A percentile compares a stretch with the other conserved stretches of the same genome.
Conservation (phyloP, 2,329 filamentous ascomycete genomes). For the Fusarium protoensiforme region DNA sequence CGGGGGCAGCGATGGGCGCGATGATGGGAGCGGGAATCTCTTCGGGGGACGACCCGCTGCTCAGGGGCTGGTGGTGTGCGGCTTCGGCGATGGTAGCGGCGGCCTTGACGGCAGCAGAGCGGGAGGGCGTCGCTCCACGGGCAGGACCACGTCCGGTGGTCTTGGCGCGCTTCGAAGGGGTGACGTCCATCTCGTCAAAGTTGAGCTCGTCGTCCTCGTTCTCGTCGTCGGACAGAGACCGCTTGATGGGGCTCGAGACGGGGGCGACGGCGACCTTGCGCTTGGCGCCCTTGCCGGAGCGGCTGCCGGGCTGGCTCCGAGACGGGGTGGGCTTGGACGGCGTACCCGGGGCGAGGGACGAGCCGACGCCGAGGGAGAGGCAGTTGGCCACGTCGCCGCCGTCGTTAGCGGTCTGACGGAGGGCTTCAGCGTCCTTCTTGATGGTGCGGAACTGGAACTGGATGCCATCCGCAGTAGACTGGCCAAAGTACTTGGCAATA, state of each 20-base stretch:
- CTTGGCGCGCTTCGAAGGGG: conserved; percentile 51
- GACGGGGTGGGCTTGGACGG: conserved; percentile 43
- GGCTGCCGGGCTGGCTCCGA: conserved; percentile 35
- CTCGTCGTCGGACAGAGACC: conserved; percentile 40
- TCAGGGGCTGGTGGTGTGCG: conserved; percentile 42
- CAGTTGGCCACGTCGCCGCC: conserved; percentile 59
- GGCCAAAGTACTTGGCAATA: conserved; percentile 69
- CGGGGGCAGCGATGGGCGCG: background rate
- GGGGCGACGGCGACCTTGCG: conserved; percentile 27
- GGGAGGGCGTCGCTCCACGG: conserved; percentile 43
- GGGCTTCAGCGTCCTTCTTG: conserved; percentile 62
- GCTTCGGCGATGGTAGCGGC: conserved; percentile 49
- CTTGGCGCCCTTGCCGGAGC: conserved; percentile 44
- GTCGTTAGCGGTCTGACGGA: conserved; percentile 56
- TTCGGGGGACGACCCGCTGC: conserved; percentile 43
- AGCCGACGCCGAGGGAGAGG: conserved; percentile 44
- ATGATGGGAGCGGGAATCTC: conserved; percentile 18
- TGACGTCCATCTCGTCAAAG: conserved; percentile 49
- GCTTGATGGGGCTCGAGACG: conserved; percentile 40
- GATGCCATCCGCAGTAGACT: conserved; percentile 67
- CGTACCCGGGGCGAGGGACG: conserved; percentile 42
- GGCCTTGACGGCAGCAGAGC: conserved; percentile 47
- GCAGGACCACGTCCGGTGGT: conserved; percentile 27
- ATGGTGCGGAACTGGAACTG: conserved; percentile 69
- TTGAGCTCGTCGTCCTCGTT: conserved; percentile 44